Percentiles rank a stretch among this genome's conserved stretches.
Conservation (phyloP, 2,329 filamentous ascomycete genomes). For the Thelonectria discophora region DNA sequence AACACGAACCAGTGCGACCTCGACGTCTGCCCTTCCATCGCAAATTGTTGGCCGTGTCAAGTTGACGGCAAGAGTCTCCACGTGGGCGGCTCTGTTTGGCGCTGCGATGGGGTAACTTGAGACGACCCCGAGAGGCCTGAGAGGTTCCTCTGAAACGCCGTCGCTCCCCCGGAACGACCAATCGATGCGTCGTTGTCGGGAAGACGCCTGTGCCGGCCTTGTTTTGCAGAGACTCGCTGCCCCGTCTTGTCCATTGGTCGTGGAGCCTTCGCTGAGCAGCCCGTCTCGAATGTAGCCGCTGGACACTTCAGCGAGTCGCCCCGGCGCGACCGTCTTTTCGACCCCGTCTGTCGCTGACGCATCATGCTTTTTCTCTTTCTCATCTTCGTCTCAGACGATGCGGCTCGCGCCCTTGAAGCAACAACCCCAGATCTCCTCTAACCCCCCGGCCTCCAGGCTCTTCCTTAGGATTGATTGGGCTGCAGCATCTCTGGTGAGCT, state of each 20-base stretch:
- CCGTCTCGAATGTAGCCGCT: slow-evolving; percentile 21
- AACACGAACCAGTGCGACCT: not conserved
- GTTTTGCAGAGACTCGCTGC: slow-evolving; percentile 15
- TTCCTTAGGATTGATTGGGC: slow-evolving; percentile 28
- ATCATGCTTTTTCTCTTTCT: slow-evolving; percentile 21
- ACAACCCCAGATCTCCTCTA: slow-evolving; percentile 23
- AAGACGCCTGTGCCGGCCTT: no score
- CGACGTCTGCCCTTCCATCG: not conserved
- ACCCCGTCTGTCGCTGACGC: slow-evolving; percentile 5
- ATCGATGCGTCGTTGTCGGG: no score
- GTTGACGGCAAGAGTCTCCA: slow-evolving; percentile 11
- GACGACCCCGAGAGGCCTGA: slow-evolving; percentile 1
- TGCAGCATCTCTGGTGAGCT: slow-evolving; percentile 12
- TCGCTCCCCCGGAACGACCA: slow-evolving; percentile 24
- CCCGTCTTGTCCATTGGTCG: slow-evolving; percentile 19
- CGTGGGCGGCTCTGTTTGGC: slow-evolving; percentile 20
- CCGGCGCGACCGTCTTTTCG: slow-evolving; percentile 5
- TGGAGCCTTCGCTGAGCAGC: no score
- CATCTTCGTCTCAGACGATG: slow-evolving; percentile 28
- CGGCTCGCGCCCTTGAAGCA: slow-evolving; percentile 39
- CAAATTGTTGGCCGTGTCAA: slow-evolving; percentile 13
- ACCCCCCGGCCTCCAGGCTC: slow-evolving; percentile 14
- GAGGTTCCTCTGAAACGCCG: slow-evolving; percentile 38
- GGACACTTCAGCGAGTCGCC: not conserved
- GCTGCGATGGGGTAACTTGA: not conserved